These are phyloP conservation scores for Hirsutella thompsonii DNA, from an alignment of 2,329 filamentous ascomycete genomes.

Conservation along the genomic window DNA sequence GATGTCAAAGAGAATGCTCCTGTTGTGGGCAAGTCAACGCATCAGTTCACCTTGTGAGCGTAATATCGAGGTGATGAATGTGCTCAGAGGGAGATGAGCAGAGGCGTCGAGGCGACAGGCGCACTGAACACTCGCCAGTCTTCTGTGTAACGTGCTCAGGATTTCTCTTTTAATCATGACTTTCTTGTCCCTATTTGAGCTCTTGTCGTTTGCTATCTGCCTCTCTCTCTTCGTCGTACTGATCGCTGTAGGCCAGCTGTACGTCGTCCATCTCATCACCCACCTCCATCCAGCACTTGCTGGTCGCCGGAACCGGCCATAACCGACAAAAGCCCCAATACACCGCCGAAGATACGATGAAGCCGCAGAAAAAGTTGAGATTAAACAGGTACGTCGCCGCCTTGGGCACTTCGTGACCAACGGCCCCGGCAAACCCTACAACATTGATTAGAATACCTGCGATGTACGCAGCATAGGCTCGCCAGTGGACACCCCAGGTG, in stretches of 20 bases:
- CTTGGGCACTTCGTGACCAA: conserved; percentile 57
- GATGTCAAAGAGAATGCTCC: too few relatives aligned
- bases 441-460: conserved; percentile 80
- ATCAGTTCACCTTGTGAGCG: too few relatives aligned
- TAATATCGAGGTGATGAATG: too few relatives aligned
- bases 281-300: conserved; percentile 66
- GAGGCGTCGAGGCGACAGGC: too few relatives aligned
- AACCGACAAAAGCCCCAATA: conserved; percentile 62
- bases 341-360: conserved; percentile 50
- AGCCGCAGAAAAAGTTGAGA: conserved; percentile 80
- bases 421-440: conserved; percentile 76
- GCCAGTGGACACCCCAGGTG: conserved; percentile 64
- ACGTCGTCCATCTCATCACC: conserved; percentile 48
- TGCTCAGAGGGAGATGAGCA: too few relatives aligned
- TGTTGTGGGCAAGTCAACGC: too few relatives aligned
- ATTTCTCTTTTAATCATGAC: too few relatives aligned
- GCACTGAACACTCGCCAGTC: too few relatives aligned
- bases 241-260: conserved; percentile 30
- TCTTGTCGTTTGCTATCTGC: background rate
- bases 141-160: too few relatives aligned
- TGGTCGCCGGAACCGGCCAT: conserved; percentile 62
- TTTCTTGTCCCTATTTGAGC: background rate
- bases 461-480: conserved; percentile 73
- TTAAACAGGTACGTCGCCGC: conserved; percentile 82
- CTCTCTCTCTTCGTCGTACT: conserved; percentile 23